Evolutionary conservation across 2,329 filamentous ascomycete species (phyloP).

Genomic region (Phyllosticta citriasiana): DNA sequence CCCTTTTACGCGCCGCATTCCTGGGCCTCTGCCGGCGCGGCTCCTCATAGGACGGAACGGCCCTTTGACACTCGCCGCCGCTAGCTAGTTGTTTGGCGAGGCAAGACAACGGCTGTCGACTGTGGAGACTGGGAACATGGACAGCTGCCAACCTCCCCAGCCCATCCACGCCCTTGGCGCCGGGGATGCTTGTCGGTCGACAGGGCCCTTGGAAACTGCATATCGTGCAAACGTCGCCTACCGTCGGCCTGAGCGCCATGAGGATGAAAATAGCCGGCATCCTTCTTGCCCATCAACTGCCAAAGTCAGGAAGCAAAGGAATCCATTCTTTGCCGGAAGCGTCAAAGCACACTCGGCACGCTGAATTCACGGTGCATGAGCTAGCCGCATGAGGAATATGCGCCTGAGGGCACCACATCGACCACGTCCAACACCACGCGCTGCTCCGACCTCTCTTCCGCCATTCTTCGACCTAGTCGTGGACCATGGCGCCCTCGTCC

Average conservation of each 20-base stretch:
- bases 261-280: neutral
- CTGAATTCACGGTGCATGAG: neutral
- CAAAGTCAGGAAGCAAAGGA: neutral
- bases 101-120: neutral
- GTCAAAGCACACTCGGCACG: neutral
- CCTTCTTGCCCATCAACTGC: neutral
- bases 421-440: neutral
- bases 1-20: neutral
- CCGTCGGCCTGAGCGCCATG: neutral
- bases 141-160: neutral
- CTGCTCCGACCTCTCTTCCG: neutral
- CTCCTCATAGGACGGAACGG: neutral
- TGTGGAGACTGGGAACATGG: neutral
- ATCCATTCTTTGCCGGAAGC: neutral
- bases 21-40: neutral
- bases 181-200: neutral
- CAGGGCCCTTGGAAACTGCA: neutral
- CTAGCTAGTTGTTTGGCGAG: neutral
- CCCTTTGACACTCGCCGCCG: neutral
- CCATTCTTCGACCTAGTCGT: neutral
- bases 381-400: neutral
- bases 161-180: neutral
- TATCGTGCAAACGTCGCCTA: neutral
- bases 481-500: neutral
- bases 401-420: neutral